phyloP scores from a whole-genome alignment of 495 filamentous ascomycete species.

The Cladorrhinum samala region DNA sequence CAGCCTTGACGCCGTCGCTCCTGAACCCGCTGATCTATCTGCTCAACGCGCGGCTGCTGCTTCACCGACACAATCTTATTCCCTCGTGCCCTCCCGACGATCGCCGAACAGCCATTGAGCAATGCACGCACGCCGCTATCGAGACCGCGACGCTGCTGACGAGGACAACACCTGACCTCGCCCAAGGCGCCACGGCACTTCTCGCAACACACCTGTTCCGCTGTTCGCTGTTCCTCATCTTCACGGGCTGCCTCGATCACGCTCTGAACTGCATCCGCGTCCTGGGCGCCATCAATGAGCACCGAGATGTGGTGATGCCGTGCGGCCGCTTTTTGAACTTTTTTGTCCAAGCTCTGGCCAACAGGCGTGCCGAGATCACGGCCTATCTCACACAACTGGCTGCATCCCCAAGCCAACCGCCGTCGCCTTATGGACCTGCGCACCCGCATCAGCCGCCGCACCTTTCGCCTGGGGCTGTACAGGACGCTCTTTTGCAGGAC shows the following conservation, averaged over 20 bases:
- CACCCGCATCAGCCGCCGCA: conserved; percentile 12
- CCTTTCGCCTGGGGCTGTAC: conserved; percentile 22
- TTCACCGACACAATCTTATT: conserved; percentile 88
- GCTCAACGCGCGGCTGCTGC: conserved; percentile 73
- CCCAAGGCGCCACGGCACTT: conserved; percentile 39
- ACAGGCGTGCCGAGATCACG: conserved; percentile 48
- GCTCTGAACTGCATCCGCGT: conserved; percentile 69
- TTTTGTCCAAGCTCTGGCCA: conserved; percentile 61
- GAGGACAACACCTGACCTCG: conserved; percentile 46
- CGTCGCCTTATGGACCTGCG: conserved; percentile 14
- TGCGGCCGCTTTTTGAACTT: conserved; percentile 83
- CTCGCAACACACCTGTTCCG: conserved; percentile 88
- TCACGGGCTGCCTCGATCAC: conserved; percentile 62
- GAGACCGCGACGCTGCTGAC: conserved; percentile 73
- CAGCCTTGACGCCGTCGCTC: conserved; percentile 64
- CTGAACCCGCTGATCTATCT: conserved; percentile 70
- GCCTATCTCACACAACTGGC: conserved; percentile 28
- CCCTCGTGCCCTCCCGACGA: conserved; percentile 60
- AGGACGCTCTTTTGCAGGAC: conserved; percentile 59
- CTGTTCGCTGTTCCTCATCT: conserved; percentile 72
- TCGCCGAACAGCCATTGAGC: conserved; percentile 64
- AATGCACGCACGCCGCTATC: conserved; percentile 65
- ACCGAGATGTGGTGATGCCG: conserved; percentile 64
- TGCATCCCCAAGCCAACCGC: conserved; percentile 2
- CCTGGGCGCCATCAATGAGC: conserved; percentile 59